Percentiles rank a stretch among this genome's conserved stretches.
These are phyloP conservation scores for Rhytidhysteron rufulum DNA, from an alignment of 2,329 filamentous ascomycete species.

Conservation along the genomic window DNA sequence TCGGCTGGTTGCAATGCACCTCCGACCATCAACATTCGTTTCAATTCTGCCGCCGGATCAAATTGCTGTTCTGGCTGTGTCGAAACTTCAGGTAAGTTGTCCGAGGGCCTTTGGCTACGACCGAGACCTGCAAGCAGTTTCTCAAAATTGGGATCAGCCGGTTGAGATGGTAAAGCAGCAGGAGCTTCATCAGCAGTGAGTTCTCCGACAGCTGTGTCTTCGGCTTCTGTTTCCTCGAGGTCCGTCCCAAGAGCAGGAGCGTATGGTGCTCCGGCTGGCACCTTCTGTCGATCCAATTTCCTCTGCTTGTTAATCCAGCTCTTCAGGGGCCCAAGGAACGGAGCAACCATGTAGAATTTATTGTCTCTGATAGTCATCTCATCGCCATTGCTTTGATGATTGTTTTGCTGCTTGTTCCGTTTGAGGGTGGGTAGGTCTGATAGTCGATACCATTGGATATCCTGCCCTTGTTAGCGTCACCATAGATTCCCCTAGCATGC, in stretches of 20 bases:
- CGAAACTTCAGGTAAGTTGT: conserved; percentile 29
- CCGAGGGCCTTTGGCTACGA: conserved; percentile 21
- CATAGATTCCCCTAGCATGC: conserved; percentile 56
- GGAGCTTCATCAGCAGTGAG: conserved; percentile 20
- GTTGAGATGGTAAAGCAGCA: conserved; percentile 5
- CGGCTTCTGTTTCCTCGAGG: conserved; percentile 24
- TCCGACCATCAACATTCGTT: conserved; percentile 46
- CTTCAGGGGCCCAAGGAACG: conserved; percentile 79
- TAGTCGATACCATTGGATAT: conserved; percentile 91
- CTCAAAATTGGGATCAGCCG: conserved; percentile 21
- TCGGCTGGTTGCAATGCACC: conserved; percentile 27
- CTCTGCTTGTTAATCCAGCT: conserved; percentile 87
- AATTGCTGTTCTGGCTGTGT: conserved; percentile 21
- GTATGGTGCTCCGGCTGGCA: conserved; percentile 16
- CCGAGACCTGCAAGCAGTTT: conserved; percentile 29
- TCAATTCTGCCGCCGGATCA: conserved; percentile 51
- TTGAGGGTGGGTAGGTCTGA: conserved; percentile 80
- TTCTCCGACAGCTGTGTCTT: conserved; percentile 17
- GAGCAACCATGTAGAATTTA: conserved; percentile 98
- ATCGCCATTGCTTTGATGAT: conserved; percentile 54
- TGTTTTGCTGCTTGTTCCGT: conserved; percentile 59
- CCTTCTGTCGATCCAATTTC: conserved; percentile 60
- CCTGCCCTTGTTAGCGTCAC: conserved; percentile 40
- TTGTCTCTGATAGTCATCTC: conserved; percentile 63
- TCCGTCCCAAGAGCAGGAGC: conserved; percentile 20